These are phyloP conservation scores for Pleomassaria siparia DNA, from an alignment of 2,329 filamentous ascomycete species.

Conservation along the genomic window DNA sequence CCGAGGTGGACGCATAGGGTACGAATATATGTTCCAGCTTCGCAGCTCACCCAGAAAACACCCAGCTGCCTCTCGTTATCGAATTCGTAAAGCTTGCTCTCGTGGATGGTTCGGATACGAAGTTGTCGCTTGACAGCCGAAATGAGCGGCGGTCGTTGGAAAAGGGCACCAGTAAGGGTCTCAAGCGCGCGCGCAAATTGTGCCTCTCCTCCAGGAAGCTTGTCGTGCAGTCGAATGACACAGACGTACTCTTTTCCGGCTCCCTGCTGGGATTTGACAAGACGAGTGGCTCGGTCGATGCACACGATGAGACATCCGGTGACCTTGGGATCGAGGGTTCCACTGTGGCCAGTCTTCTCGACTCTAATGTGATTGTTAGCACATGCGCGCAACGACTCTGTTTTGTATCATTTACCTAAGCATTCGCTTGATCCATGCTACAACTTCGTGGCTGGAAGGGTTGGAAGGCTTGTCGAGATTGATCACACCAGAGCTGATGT, in stretches of 20 bases:
- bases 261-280: conserved; percentile 98
- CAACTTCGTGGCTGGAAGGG: conserved; percentile 96
- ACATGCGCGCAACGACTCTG: background rate
- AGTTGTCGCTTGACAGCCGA: conserved; percentile 98
- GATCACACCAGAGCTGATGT: conserved; percentile 96
- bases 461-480: conserved; percentile 98
- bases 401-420: conserved; percentile 63
- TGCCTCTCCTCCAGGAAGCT: conserved; percentile 86
- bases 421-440: conserved; percentile 98
- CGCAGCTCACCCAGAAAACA: conserved; percentile 99
- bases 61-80: conserved; percentile 97
- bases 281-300: conserved; percentile 92
- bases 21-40: conserved; percentile 98
- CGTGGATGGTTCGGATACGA: conserved; percentile 96
- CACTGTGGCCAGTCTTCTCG: conserved; percentile 97
- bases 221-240: conserved; percentile 93
- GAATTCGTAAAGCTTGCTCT: conserved; percentile 93
- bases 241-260: conserved; percentile 99
- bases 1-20: conserved; percentile 95
- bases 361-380: conserved; percentile 54
- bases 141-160: conserved; percentile 95
- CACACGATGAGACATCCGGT: conserved; percentile 94
- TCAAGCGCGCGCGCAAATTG: conserved; percentile 93
- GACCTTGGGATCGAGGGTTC: conserved; percentile 97
- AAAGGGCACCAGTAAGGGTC: conserved; percentile 92